Conservation (phyloP, 2,329 filamentous ascomycete genomes). For the Teratosphaeria pseudoeucalypti region DNA sequence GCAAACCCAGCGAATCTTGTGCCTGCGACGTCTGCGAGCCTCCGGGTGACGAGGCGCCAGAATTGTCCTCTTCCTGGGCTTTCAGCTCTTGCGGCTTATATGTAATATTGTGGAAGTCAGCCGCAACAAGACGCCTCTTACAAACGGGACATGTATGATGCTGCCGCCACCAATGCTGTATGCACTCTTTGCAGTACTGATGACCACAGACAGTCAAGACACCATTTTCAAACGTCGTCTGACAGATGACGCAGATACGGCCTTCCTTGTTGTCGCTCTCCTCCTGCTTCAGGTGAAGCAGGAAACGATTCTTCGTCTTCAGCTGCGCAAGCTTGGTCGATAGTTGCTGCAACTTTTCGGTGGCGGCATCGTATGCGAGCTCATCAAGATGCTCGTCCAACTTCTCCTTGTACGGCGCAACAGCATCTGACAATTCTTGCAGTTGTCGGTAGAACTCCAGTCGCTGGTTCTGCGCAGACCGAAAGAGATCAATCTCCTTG, state of each 20-base stretch:
- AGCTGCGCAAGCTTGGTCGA: slow-evolving; percentile 49
- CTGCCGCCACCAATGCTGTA: slow-evolving; percentile 64
- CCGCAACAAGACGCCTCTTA: slow-evolving; percentile 54
- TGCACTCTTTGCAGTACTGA: slow-evolving; percentile 82
- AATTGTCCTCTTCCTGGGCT: slow-evolving; percentile 46
- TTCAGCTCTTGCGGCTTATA: slow-evolving; percentile 66
- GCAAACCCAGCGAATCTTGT: slow-evolving; percentile 3
- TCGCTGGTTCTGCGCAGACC: slow-evolving; percentile 69
- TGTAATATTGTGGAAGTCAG: slow-evolving; percentile 75
- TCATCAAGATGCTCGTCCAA: slow-evolving; percentile 47
- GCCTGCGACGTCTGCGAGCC: slow-evolving; percentile 4
- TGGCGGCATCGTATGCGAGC: slow-evolving; percentile 32
- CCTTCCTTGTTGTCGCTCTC: slow-evolving; percentile 43
- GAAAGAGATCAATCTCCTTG: slow-evolving; percentile 66
- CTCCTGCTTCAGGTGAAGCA: slow-evolving; percentile 52
- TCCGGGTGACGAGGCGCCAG: slow-evolving; percentile 7
- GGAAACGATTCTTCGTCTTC: slow-evolving; percentile 67
- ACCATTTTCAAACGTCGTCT: slow-evolving; percentile 63
- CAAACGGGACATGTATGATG: slow-evolving; percentile 76
- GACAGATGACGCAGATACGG: slow-evolving; percentile 78
- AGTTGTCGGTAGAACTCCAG: slow-evolving; percentile 85
- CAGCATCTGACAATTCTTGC: slow-evolving; percentile 81
- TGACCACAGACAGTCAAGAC: slow-evolving; percentile 82
- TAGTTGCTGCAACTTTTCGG: slow-evolving; percentile 41
- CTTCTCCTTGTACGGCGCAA: slow-evolving; percentile 61